Conservation (phyloP, 2,329 filamentous ascomycete genomes). For the Nigrospora sphaerica region DNA sequence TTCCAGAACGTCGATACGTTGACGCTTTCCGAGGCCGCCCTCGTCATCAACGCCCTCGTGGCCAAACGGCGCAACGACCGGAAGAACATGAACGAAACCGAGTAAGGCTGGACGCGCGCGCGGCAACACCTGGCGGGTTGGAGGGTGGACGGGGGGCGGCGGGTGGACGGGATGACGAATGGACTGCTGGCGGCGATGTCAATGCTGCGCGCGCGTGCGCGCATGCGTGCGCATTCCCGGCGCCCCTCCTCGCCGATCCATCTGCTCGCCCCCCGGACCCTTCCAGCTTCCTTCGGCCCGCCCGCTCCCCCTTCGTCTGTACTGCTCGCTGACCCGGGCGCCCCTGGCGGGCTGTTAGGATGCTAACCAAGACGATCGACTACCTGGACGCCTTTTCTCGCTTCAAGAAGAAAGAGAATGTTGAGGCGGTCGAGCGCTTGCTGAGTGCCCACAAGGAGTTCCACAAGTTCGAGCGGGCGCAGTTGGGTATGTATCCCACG, state of each 20-base stretch:
- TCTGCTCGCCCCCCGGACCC: too few species aligned
- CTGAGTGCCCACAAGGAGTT: conserved; percentile 73
- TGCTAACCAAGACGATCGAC: conserved; percentile 79
- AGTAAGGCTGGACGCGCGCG: conserved; percentile 44
- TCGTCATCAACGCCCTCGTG: conserved; percentile 86
- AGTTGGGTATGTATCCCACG: conserved; percentile 59
- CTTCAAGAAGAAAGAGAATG: conserved; percentile 91
- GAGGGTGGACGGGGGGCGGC: too few species aligned
- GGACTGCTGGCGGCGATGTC: not conserved
- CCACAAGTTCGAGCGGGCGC: conserved; percentile 87
- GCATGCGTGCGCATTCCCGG: too few species aligned
- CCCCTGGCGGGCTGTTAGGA: conserved; percentile 34
- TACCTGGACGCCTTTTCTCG: conserved; percentile 93
- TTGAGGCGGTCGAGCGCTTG: conserved; percentile 87
- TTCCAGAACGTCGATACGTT: conserved; percentile 89
- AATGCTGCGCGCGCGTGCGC: not conserved
- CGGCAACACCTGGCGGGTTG: not conserved
- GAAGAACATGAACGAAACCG: conserved; percentile 78
- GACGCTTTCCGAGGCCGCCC: conserved; percentile 83
- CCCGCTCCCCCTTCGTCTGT: not conserved
- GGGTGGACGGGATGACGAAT: too few species aligned
- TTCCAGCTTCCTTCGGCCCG: not conserved
- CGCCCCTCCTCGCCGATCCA: too few species aligned
- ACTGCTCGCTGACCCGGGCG: not conserved
- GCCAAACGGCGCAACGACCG: conserved; percentile 71